A percentile compares a stretch with the other conserved stretches of the same genome.
phyloP scores from a whole-genome alignment of 805 yeast species.

The Cyberlindnera nakhonratchasimensis region DNA sequence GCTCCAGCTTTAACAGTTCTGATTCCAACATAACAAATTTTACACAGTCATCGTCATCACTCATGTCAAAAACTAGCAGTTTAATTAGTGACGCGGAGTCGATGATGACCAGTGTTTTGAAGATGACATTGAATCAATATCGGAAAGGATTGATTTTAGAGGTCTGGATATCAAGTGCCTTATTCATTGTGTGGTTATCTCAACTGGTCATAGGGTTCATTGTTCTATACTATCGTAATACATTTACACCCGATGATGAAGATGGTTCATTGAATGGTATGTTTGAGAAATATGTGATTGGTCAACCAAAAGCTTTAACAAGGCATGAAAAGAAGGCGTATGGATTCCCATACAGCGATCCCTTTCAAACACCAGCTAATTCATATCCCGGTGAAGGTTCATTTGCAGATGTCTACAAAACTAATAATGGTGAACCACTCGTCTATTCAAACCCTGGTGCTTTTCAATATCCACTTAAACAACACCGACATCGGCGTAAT shows the following conservation, averaged over 20 bases:
- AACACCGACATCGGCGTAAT: constrained; percentile 1
- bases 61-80: constrained; percentile 6
- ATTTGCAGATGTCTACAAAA: background rate
- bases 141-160: constrained; percentile 40
- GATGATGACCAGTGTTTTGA: constrained; percentile 26
- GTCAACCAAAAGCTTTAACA: constrained; percentile 22
- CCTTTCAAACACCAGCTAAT: constrained; percentile 11
- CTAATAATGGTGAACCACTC: background rate
- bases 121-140: constrained; percentile 33
- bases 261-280: no score
- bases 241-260: background rate
- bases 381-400: no score
- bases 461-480: background rate
- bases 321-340: constrained; percentile 15
- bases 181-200: constrained; percentile 47
- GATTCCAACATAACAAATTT: constrained; percentile 7
- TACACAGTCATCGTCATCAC: background rate
- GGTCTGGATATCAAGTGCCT: constrained; percentile 40
- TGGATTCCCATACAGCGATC: constrained; percentile 22
- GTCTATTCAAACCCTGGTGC: constrained; percentile 2
- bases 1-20: no score
- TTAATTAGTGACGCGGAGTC: constrained; percentile 23
- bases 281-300: constrained; percentile 5
- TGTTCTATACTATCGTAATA: background rate
- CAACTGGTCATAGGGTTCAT: constrained; percentile 40